A percentile compares a stretch with the other conserved stretches of the same genome.
Evolutionary conservation across 257 asterid species (phyloP).

Genomic region (Solanum phureja): DNA sequence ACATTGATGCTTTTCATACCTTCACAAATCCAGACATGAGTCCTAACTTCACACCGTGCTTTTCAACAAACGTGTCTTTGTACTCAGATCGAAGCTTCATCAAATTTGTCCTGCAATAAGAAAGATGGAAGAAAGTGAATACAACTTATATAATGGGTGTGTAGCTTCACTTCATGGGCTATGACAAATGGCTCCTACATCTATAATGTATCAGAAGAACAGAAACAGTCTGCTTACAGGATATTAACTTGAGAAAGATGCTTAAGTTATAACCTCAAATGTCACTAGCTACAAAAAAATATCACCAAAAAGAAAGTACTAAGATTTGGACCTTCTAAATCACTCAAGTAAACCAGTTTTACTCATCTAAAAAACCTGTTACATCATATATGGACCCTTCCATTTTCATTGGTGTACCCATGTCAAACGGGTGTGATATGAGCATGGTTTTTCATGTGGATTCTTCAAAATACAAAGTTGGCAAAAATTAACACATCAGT

Average conservation of each 20-base stretch:
- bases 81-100: constrained; percentile 97
- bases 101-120: constrained; percentile 76
- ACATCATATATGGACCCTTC: not conserved
- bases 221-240: not conserved
- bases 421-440: not conserved
- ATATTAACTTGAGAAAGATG: not conserved
- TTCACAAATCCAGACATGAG: constrained; percentile 95
- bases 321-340: not conserved
- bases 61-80: constrained; percentile 88
- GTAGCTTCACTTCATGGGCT: not conserved
- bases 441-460: not conserved
- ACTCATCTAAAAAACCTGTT: not conserved
- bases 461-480: not conserved
- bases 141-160: not conserved
- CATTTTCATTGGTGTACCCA: not conserved
- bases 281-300: not conserved
- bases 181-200: not conserved
- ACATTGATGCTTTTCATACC: constrained; percentile 23
- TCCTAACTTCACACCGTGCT: constrained; percentile 97
- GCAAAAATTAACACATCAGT: not conserved
- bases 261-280: not conserved
- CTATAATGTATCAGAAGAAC: not conserved
- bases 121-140: not conserved
- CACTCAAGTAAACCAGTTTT: not conserved
- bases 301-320: not conserved